phyloP scores from a whole-genome alignment of 495 filamentous ascomycete genomes.

The Neurospora intermedia region DNA sequence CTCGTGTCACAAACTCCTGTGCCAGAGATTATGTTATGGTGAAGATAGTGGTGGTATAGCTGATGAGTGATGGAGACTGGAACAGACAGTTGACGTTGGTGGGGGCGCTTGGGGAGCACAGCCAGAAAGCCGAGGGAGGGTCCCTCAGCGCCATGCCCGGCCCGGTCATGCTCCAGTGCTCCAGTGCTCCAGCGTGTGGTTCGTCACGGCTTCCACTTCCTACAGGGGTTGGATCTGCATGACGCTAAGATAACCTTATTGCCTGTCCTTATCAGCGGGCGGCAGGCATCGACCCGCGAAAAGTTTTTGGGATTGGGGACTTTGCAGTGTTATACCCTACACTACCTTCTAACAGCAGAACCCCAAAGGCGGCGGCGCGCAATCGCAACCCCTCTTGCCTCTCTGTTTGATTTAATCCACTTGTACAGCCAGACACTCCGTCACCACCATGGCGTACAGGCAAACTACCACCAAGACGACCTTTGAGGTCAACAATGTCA shows the following conservation, averaged over 20 bases:
- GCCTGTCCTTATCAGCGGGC: constrained; percentile 17
- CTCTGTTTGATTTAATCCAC: background rate
- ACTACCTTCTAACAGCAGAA: background rate
- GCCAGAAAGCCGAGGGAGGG: background rate
- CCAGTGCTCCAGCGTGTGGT: background rate
- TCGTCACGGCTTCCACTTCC: background rate
- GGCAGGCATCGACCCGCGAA: constrained; percentile 3
- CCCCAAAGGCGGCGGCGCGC: background rate
- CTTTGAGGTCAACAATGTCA: constrained; percentile 67
- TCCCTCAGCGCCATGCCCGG: too few relatives aligned
- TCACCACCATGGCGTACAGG: constrained; percentile 37
- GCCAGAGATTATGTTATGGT: background rate
- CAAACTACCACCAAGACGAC: constrained; percentile 57
- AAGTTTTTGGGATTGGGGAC: constrained; percentile 7
- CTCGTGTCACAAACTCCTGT: background rate
- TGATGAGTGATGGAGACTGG: background rate
- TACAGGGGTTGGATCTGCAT: constrained; percentile 6
- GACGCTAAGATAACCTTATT: constrained; percentile 32
- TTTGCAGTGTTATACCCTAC: background rate
- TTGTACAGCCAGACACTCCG: background rate
- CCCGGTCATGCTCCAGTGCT: too few relatives aligned
- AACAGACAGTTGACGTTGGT: background rate
- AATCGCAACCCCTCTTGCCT: background rate
- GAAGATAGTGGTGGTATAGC: background rate
- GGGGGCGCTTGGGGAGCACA: background rate